phyloP scores from a whole-genome alignment of 2,329 filamentous ascomycete genomes.

The Fusarium sulawesiense region DNA sequence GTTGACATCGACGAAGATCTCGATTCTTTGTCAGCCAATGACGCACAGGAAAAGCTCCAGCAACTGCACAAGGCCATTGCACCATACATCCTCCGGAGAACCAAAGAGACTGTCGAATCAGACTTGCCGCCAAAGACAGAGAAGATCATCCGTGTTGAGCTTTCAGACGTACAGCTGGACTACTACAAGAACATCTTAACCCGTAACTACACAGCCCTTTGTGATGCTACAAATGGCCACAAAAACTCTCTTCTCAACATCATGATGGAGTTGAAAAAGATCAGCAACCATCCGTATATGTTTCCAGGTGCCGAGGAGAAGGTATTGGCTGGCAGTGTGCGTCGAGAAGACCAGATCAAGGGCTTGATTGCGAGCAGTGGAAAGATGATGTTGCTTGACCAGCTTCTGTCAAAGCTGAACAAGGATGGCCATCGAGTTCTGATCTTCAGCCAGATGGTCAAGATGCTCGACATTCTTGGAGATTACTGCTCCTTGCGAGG shows the following conservation, averaged over 20 bases:
- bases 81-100: slow-evolving; percentile 93
- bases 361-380: slow-evolving; percentile 96
- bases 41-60: slow-evolving; percentile 87
- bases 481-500: slow-evolving; percentile 93
- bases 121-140: slow-evolving; percentile 97
- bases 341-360: slow-evolving; percentile 90
- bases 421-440: slow-evolving; percentile 94
- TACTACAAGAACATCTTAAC: slow-evolving; percentile 99
- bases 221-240: slow-evolving; percentile 88
- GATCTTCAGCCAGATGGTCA: slow-evolving; percentile 99
- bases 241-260: slow-evolving; percentile 97
- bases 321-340: slow-evolving; percentile 81
- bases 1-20: slow-evolving; percentile 92
- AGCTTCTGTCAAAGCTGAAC: slow-evolving; percentile 92
- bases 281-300: slow-evolving; percentile 98
- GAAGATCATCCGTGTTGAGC: slow-evolving; percentile 97
- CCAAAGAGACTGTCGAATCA: slow-evolving; percentile 97
- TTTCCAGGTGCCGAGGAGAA: slow-evolving; percentile 94
- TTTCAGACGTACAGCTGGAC: slow-evolving; percentile 95
- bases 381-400: slow-evolving; percentile 99
- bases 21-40: slow-evolving; percentile 79
- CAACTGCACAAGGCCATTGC: slow-evolving; percentile 88
- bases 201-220: slow-evolving; percentile 93
- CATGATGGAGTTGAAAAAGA: slow-evolving; percentile 99
- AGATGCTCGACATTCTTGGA: slow-evolving; percentile 95